Evolutionary conservation across 305 asterid species (phyloP), one percentile per base, ranked within the genome.

Genomic region (Salvia sclarea): DNA sequence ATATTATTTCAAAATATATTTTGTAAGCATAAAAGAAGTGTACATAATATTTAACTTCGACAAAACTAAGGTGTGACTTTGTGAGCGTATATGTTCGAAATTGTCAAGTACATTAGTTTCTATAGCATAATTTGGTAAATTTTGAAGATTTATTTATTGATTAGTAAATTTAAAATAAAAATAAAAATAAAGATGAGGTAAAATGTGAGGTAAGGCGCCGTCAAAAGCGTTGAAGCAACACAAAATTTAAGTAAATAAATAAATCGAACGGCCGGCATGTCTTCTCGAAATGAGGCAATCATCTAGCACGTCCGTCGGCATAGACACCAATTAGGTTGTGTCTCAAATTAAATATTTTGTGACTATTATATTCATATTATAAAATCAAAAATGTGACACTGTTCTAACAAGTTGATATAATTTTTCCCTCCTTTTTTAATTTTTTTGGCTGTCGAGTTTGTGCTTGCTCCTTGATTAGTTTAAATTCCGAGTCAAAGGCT

Each of bases 231-330:
- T 25, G 30, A 25, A 25, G 30, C 30, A 25, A 25, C 30, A 25
- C 60, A n/a, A 60, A 45, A 49, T 25, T 25, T 35, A 53, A 43
- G 10, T n/a, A 22, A 37, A 33, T 47, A 57, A 20, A 57, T 2
- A 48, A 57, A 69, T 64, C 70, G 20, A 9, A 66, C 72, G 84
- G 84, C 80, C 74, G 66, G 76, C 76, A 3, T 72, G 76, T 69
- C 69, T 37, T 64, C 76, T 72, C 55, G 33, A 59, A 68, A 30
- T 55, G 83, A n/a, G 53, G 73, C 80, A 75, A 50, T 67, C 66
- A 55, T 59, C 69, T 49, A 4, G 58, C 78, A 45, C 81, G 83
- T 65, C 73, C 60, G 66, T 64, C 63, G 74, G 49, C 56, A 38
- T 21, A 57, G 56, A 9, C 35, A 70, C 79, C 60, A 25, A 25